phyloP scores from a whole-genome alignment of 108 stramenopile species.

The Nitzschia putrida region DNA sequence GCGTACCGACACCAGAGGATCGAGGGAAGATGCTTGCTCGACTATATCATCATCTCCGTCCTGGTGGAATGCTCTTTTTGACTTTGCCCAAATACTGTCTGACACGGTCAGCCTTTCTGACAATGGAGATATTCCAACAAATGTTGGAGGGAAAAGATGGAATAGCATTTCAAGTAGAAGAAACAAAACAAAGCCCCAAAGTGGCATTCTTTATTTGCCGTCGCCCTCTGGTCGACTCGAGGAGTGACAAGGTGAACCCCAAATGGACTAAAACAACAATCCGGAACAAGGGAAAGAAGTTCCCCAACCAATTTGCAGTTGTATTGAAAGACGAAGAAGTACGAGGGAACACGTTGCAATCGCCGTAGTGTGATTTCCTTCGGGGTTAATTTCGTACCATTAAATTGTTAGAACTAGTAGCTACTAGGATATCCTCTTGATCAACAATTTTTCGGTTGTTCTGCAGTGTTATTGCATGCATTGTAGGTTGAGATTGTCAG shows the following conservation, averaged over 20 bases:
- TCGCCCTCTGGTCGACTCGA: slow-evolving; percentile 41
- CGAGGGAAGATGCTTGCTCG: slow-evolving; percentile 83
- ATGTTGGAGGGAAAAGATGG: slow-evolving; percentile 47
- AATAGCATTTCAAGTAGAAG: slow-evolving; percentile 71
- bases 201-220: slow-evolving; percentile 76
- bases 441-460: no score
- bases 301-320: slow-evolving; percentile 74
- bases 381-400: no score
- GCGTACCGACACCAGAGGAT: slow-evolving; percentile 75
- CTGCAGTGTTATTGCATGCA: no score
- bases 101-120: slow-evolving; percentile 70
- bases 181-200: slow-evolving; percentile 72
- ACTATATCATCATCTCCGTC: slow-evolving; percentile 69
- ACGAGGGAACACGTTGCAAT: no score
- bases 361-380: no score
- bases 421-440: no score
- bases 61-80: slow-evolving; percentile 80
- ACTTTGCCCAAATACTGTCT: slow-evolving; percentile 79
- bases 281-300: slow-evolving; percentile 69
- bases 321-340: slow-evolving; percentile 36
- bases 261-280: slow-evolving; percentile 31
- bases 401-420: no score
- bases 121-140: slow-evolving; percentile 48
- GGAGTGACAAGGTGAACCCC: slow-evolving; percentile 18
- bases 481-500: no score